Evolutionary conservation across 2,329 filamentous ascomycete species (phyloP), one percentile per base, ranked within the genome.

Genomic region (Aureobasidium sp.): DNA sequence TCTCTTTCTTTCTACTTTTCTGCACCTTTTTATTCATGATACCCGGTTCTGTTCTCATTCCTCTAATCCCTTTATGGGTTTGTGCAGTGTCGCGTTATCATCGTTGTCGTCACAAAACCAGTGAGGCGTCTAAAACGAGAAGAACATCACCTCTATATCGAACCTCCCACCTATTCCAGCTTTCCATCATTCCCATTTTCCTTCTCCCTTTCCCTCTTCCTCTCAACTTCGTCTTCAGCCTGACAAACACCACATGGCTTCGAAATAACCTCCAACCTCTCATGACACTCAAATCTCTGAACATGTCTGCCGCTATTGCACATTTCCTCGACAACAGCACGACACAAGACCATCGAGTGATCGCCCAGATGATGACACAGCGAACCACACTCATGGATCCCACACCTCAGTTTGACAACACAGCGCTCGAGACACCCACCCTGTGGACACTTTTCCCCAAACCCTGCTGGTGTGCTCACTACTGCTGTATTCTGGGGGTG

Each of bases 401-500:
- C 79, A 59, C 87, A 90, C 1, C 68, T 75, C 1, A 90, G 73
- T 1, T 69, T 65, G 0, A 66, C 72, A 1, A 74, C 76, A 69
- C 88, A 91, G 21, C 75, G 76, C 51, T 83, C 75, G 0, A 74
- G 74, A 63, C 88, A 91, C 0, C 88, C 88, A 4, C 88, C 88
- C 67, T 91, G 86, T 0, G 87, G 87, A 40, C 82, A 87, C 19
- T 80, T 70, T 0, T 62, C 68, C 2, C 84, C 80, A 66, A 91
- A 91, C 43, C 89, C 82, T 0, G 78, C 68, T 0, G 80, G 77
- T 0, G 69, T 69, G 1, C 69, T 70, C 0, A 90, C 65, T 0
- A 84, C 37, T 0, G 76, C 74, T 0, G 63, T 75, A 19, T 69
- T 77, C 0, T 81, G 70, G 0, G 81, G 81, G 65, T 89, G 87